Evolutionary conservation across 495 filamentous ascomycete species (phyloP).

Genomic region (Penicillium taxi): DNA sequence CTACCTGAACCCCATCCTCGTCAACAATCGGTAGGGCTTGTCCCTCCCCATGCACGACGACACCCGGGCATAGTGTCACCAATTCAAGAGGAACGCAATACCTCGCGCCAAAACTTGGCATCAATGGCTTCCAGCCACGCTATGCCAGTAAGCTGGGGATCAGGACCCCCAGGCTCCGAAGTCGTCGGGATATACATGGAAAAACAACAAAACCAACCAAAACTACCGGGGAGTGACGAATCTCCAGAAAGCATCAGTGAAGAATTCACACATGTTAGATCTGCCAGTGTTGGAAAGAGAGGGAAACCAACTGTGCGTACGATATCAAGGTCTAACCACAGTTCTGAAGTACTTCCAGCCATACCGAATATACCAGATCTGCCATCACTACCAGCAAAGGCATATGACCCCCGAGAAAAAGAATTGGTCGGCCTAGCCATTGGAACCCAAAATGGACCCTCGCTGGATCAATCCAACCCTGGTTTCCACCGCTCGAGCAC

Average conservation of each 20-base stretch:
- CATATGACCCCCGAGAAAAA: too few species aligned
- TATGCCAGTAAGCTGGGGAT: slow-evolving; percentile 65
- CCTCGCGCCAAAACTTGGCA: slow-evolving; percentile 35
- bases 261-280: slow-evolving; percentile 59
- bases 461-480: slow-evolving; percentile 17
- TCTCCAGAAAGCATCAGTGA: too few species aligned
- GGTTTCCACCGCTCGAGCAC: slow-evolving; percentile 20
- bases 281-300: slow-evolving; percentile 68
- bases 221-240: too few species aligned
- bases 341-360: slow-evolving; percentile 11
- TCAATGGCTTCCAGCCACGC: slow-evolving; percentile 78
- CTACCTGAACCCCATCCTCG: too few species aligned
- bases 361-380: slow-evolving; percentile 9
- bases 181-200: slow-evolving; percentile 36
- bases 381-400: background rate
- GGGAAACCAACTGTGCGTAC: slow-evolving; percentile 64
- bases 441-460: too few species aligned
- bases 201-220: too few species aligned
- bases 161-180: slow-evolving; percentile 43
- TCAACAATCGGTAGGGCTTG: too few species aligned
- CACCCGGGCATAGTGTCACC: too few species aligned
- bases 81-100: slow-evolving; percentile 13
- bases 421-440: too few species aligned
- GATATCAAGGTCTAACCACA: slow-evolving; percentile 39
- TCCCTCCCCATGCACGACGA: too few species aligned